Base-by-base conservation (phyloP, 2,329 filamentous ascomycete genomes). In the Talaromyces albobiverticillius region DNA sequence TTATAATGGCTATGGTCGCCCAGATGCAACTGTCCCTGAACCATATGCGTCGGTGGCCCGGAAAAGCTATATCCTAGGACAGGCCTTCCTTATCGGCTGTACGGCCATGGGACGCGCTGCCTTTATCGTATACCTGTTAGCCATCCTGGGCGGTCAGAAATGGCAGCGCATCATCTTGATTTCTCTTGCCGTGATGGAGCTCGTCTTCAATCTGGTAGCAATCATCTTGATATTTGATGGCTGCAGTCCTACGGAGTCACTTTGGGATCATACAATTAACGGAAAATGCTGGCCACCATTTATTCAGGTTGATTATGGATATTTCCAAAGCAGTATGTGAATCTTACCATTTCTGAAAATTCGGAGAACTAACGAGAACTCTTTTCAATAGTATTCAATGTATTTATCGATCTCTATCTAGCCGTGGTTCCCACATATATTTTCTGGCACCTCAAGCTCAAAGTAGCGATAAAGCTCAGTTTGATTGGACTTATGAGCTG, bases 381-480 rank as follows among this genome's bases (percentile, higher is more conserved):
- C 41, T 64, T 62, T 10, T 16, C 13, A 11, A 36, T 34, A 66
- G 64, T 62, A 1, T 59, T 67, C 42, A 67, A 67, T 26, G 55
- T 63, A n/a, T 54, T 61, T n/a, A 61, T 64, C 7, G 66, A 70
- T 42, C 57, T 70, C 9, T 66, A 64, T 13, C 60, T 67, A 16
- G 62, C 63, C 0, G 42, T 64, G 0, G 65, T 67, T 31, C 62
- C 62, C 1, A 63, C 62, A 4, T 62, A 51, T 18, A 60, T 67
- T 18, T 65, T 69, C 42, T 70, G 69, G 69, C 63, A 60, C 26
- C 54, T 71, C 16, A 67, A 70, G 10, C 42, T 71, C 41, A 60
- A 61, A 20, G 10, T 61, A 9, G 54, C 58, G 10, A 62, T 69
- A 16, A 71, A 69, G 46, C 20, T 71, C 16, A 62, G 62, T 14